A percentile compares a stretch with the other conserved stretches of the same genome.
Evolutionary conservation across 2,329 filamentous ascomycete species (phyloP).

Genomic region (Botrytis deweyae): DNA sequence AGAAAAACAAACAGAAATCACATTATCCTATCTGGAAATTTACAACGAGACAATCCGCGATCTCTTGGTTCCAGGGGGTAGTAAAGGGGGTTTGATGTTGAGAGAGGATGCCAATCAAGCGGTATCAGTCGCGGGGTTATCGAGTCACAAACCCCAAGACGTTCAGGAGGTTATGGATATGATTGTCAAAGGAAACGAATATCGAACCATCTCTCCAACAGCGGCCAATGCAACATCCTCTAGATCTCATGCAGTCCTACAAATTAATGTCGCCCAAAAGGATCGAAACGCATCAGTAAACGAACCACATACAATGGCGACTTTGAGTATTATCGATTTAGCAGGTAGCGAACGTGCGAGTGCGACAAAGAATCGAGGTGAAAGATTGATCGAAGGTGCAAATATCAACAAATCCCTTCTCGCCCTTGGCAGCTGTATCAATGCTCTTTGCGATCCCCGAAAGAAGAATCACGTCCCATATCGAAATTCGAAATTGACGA

Average conservation of each 20-base stretch:
- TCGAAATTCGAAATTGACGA: conserved; percentile 94
- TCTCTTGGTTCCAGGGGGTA: conserved; percentile 79
- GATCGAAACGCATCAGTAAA: conserved; percentile 89
- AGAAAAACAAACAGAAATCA: conserved; percentile 86
- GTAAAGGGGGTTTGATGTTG: conserved; percentile 79
- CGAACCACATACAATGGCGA: conserved; percentile 97
- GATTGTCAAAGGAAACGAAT: conserved; percentile 92
- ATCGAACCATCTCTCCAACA: conserved; percentile 92
- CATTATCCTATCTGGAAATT: conserved; percentile 94
- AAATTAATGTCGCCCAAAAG: conserved; percentile 94
- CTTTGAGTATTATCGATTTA: conserved; percentile 95
- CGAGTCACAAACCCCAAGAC: conserved; percentile 85
- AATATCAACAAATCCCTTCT: conserved; percentile 99
- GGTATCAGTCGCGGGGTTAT: conserved; percentile 86
- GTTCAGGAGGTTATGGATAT: conserved; percentile 99
- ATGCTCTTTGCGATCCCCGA: conserved; percentile 89
- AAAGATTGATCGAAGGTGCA: conserved; percentile 86
- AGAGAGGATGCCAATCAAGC: conserved; percentile 92
- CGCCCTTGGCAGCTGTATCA: conserved; percentile 94
- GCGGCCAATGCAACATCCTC: conserved; percentile 97
- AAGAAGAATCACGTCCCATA: conserved; percentile 95
- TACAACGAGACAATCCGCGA: conserved; percentile 99
- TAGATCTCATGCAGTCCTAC: conserved; percentile 91
- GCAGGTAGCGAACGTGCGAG: conserved; percentile 95
- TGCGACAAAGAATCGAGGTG: conserved; percentile 93